Base-by-base conservation (phyloP, 1,284 basidiomycete genomes). In the Heterobasidion annosum region DNA sequence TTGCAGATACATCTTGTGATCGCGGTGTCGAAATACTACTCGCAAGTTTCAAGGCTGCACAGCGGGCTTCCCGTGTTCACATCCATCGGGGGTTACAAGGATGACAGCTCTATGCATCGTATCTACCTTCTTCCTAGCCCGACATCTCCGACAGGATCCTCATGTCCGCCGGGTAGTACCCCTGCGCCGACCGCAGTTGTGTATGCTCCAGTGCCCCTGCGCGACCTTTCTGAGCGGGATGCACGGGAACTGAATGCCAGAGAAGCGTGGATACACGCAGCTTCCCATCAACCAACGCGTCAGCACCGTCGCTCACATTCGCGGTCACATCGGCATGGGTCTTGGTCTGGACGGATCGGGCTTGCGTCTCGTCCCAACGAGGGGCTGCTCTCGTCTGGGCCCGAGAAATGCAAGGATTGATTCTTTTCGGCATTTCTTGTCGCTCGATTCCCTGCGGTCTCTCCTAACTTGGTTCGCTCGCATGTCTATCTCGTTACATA, bases 1-100 rank as follows among this genome's bases (percentile, higher is more conserved):
- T 51, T 56, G 35, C 59, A 88, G 86, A 72, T 88, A 54, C 85
- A 88, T 67, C 85, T 86, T 66, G 76, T 88, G 42, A 72, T 89
- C 52, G 77, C 83, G 0, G 74, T 89, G 9, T 80, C 83, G 12
- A 82, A 77, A 53, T 81, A 81, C 61, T 83, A 88, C 64, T 70
- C 75, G 25, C 73, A 79, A 53, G 70, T 88, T 43, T 67, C 69
- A 40, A 74, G 74, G 35, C 69, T 73, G 50, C 56, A 61, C 45
- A 59, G 57, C 52, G 59, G 57, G 4, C 52, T 62, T 48, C 58
- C 63, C 3, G 16, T 47, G 51, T 60, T 58, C 46, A 67, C 57
- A 42, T 58, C 63, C 46, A 60, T 64, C 40, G 65, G 65, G 34
- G 52, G 59, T 49, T 61, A 59, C 59, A 67, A 56, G 62, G 65